phyloP scores from a whole-genome alignment of 108 stramenopile species.

The Cyclotella distinguenda region DNA sequence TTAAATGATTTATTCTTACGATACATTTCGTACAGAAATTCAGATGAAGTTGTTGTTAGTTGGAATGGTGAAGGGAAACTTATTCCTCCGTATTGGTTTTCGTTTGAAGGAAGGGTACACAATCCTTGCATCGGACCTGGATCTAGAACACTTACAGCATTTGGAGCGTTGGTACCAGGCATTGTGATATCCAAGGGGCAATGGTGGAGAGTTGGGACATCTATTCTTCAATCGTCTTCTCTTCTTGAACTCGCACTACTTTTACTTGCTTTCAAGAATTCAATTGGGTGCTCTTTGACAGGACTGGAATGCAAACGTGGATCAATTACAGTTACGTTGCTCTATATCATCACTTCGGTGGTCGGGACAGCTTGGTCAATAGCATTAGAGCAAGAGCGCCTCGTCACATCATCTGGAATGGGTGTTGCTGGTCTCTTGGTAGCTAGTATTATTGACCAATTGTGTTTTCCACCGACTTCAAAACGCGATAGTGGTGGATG shows the following conservation, averaged over 20 bases:
- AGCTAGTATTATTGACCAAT: conserved; percentile 26
- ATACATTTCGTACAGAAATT: conserved; percentile 40
- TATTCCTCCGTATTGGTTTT: conserved; percentile 39
- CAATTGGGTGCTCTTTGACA: conserved; percentile 16
- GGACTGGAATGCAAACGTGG: conserved; percentile 42
- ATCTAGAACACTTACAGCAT: conserved; percentile 43
- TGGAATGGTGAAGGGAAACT: conserved; percentile 49
- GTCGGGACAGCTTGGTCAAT: conserved; percentile 42
- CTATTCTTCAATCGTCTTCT: conserved; percentile 37
- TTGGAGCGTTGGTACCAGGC: conserved; percentile 46
- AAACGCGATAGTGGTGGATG: conserved; percentile 30
- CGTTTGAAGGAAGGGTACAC: conserved; percentile 42
- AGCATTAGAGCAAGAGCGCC: conserved; percentile 27
- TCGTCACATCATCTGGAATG: conserved; percentile 46
- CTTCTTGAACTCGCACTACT: conserved; percentile 26
- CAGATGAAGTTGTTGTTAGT: conserved; percentile 34
- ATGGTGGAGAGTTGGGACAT: conserved; percentile 29
- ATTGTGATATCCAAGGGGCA: conserved; percentile 41
- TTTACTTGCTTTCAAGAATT: conserved; percentile 16
- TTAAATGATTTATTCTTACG: conserved; percentile 44
- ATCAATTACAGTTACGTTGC: conserved; percentile 12
- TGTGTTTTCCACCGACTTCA: conserved; percentile 9
- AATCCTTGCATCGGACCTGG: conserved; percentile 47
- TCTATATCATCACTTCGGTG: conserved; percentile 25
- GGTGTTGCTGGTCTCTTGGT: conserved; percentile 38